These are phyloP conservation scores for Basipetospora sp. DNA, from an alignment of 2,329 filamentous ascomycete genomes.

Conservation along the genomic window DNA sequence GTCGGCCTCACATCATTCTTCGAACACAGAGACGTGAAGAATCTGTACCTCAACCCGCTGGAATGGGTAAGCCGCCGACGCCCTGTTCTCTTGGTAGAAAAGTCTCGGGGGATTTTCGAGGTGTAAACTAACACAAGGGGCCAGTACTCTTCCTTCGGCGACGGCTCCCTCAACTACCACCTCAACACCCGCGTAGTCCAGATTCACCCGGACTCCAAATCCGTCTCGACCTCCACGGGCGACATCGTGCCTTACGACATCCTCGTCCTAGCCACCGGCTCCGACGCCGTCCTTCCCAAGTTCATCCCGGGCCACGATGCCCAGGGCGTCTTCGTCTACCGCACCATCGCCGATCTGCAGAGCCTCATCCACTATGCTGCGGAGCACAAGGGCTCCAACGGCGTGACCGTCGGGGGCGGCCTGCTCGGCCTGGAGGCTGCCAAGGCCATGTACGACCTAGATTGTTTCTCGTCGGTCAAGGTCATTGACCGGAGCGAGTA, in stretches of 20 bases:
- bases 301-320: constrained; percentile 66
- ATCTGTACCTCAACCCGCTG: constrained; percentile 89
- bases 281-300: constrained; percentile 54
- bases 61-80: constrained; percentile 56
- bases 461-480: constrained; percentile 58
- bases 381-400: constrained; percentile 50
- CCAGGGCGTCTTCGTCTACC: constrained; percentile 75
- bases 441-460: constrained; percentile 79
- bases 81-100: too few relatives aligned
- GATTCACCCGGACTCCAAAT: constrained; percentile 38
- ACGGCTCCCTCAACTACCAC: constrained; percentile 37
- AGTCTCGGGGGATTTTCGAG: too few relatives aligned
- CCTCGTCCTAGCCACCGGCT: constrained; percentile 73
- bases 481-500: constrained; percentile 71
- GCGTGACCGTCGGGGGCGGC: constrained; percentile 70
- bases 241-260: constrained; percentile 60
- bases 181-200: constrained; percentile 19
- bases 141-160: constrained; percentile 5
- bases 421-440: constrained; percentile 76
- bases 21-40: constrained; percentile 64
- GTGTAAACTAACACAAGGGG: too few relatives aligned
- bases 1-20: constrained; percentile 84
- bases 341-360: constrained; percentile 69
- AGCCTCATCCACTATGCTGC: constrained; percentile 60
- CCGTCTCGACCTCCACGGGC: constrained; percentile 55